Conservation (phyloP, 768 basidiomycete species). For the Crepidotus variabilis region DNA sequence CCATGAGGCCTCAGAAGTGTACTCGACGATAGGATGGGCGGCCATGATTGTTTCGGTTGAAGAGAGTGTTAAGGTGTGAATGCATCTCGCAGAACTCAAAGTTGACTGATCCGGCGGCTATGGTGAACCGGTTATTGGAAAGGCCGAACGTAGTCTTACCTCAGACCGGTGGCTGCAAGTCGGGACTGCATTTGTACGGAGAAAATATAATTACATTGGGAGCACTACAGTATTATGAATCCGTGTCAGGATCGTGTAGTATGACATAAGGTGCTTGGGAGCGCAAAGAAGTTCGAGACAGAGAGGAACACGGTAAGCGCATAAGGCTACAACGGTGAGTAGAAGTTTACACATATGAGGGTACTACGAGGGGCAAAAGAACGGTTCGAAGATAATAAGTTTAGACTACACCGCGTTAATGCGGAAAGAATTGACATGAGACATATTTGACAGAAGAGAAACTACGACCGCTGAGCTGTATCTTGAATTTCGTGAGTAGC, state of each 20-base stretch:
- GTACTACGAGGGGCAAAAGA: not conserved
- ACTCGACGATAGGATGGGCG: constrained; percentile 67
- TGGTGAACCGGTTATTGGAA: not conserved
- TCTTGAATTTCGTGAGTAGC: constrained; percentile 33
- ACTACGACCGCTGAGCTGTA: constrained; percentile 21
- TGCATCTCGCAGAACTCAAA: too few species aligned
- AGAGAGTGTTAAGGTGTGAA: not conserved
- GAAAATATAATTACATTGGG: not conserved
- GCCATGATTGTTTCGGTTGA: constrained; percentile 36
- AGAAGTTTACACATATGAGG: not conserved
- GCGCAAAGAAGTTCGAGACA: not conserved
- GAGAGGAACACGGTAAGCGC: not conserved
- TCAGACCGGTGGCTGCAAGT: not conserved
- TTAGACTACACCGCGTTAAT: not conserved
- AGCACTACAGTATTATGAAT: not conserved
- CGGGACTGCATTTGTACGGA: not conserved
- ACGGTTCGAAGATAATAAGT: not conserved
- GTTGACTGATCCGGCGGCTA: not conserved
- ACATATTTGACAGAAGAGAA: not conserved
- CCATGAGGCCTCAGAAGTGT: constrained; percentile 85
- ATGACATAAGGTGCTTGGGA: not conserved
- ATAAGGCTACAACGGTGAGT: not conserved
- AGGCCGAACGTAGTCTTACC: not conserved
- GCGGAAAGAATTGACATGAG: not conserved
- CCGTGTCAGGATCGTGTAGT: not conserved